Conservation (phyloP, 768 basidiomycete species). For the Pulveroboletus sp. region DNA sequence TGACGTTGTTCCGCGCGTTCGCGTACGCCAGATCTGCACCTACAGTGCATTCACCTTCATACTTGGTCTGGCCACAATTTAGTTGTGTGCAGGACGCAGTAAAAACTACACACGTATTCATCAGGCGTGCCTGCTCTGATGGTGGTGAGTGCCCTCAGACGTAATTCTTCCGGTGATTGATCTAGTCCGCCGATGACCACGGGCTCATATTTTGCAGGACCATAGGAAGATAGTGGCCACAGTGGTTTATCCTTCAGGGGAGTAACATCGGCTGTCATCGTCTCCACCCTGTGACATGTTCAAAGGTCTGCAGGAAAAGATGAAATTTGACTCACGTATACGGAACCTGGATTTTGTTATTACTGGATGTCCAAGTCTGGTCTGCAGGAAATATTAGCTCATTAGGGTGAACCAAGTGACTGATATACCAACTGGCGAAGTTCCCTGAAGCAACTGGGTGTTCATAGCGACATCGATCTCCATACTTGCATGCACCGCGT, state of each 20-base stretch:
- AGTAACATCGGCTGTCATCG: conserved; percentile 60
- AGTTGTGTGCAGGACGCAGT: neutral
- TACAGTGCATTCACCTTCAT: conserved; percentile 52
- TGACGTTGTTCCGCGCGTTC: conserved; percentile 47
- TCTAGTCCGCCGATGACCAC: conserved; percentile 63
- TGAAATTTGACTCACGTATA: conserved; percentile 35
- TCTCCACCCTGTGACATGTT: conserved; percentile 45
- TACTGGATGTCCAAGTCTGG: conserved; percentile 38
- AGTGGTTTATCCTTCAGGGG: conserved; percentile 58
- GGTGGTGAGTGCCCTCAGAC: conserved; percentile 58
- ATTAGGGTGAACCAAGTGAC: conserved; percentile 5
- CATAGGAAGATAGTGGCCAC: conserved; percentile 80
- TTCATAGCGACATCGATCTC: conserved; percentile 59
- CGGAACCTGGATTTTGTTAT: conserved; percentile 25
- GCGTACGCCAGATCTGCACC: conserved; percentile 47
- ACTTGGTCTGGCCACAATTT: conserved; percentile 40
- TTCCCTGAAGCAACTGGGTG: conserved; percentile 42
- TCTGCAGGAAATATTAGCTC: conserved; percentile 25
- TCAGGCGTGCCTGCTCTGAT: conserved; percentile 47
- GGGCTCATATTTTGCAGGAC: conserved; percentile 68
- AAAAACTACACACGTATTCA: conserved; percentile 59
- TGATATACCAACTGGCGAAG: conserved; percentile 49
- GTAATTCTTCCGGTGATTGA: conserved; percentile 73
- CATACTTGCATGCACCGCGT: conserved; percentile 63
- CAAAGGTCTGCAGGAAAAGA: neutral